Percentiles rank a stretch among this genome's conserved stretches.
Conservation (phyloP, 176 grass and related monocot species). For the Bromus sterilis region DNA sequence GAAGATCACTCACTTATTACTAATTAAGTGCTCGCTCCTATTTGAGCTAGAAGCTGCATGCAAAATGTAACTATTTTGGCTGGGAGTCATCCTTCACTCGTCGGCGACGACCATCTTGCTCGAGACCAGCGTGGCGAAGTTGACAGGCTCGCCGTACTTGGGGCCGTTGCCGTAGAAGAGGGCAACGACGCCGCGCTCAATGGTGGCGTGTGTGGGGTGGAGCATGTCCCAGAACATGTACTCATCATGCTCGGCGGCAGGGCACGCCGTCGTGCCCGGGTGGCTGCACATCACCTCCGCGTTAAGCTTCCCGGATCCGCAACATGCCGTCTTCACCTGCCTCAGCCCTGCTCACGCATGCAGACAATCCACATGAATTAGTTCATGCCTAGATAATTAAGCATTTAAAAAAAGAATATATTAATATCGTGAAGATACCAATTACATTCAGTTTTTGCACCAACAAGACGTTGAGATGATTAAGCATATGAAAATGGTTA, state of each 20-base stretch:
- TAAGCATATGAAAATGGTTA: neutral
- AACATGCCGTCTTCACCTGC: neutral
- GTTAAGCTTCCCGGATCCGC: neutral
- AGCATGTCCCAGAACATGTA: slow-evolving; percentile 11
- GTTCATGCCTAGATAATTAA: neutral
- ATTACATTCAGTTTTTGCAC: no score
- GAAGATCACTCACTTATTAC: no score
- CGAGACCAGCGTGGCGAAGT: neutral
- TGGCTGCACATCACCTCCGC: neutral
- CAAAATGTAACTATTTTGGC: neutral
- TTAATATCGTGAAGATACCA: no score
- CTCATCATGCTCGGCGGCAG: neutral
- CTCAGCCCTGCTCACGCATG: neutral
- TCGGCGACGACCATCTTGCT: neutral
- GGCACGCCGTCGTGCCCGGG: neutral
- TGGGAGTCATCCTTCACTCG: neutral
- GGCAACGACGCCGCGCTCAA: neutral
- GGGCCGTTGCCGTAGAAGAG: neutral
- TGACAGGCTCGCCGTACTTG: neutral
- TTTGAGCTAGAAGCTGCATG: neutral
- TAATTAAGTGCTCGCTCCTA: no score
- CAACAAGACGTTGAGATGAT: no score
- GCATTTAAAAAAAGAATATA: no score
- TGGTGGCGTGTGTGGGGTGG: neutral
- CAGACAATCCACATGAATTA: neutral